phyloP scores from a whole-genome alignment of 1,284 basidiomycete species.

The Cystobasidiaceae sp. region DNA sequence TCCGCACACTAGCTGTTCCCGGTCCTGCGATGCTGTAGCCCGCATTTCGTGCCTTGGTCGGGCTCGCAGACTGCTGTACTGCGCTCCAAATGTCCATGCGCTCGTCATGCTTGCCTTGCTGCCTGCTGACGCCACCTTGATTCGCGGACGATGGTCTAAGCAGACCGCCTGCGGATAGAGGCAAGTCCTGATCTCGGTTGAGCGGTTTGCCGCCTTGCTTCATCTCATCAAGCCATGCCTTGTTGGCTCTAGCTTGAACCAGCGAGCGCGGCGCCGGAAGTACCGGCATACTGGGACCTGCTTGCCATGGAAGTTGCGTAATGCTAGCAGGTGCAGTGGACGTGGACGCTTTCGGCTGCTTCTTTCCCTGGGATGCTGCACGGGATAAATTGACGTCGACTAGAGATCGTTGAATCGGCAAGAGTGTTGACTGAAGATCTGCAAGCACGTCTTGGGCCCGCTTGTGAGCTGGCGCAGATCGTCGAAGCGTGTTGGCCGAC shows the following conservation, averaged over 20 bases:
- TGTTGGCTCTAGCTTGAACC: slow-evolving; percentile 10
- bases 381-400: slow-evolving; percentile 11
- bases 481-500: slow-evolving; percentile 7
- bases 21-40: not conserved
- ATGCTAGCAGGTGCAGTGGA: slow-evolving; percentile 13
- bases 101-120: slow-evolving; percentile 20
- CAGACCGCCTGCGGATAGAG: slow-evolving; percentile 19
- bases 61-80: slow-evolving; percentile 3
- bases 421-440: slow-evolving; percentile 15
- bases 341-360: not conserved
- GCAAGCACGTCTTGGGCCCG: slow-evolving; percentile 16
- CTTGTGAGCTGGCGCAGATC: slow-evolving; percentile 2
- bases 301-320: slow-evolving; percentile 21
- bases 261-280: slow-evolving; percentile 21
- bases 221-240: not conserved
- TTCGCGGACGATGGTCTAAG: not conserved
- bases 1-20: not conserved
- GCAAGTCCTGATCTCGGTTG: not conserved
- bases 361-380: not conserved
- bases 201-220: slow-evolving; percentile 9
- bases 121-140: slow-evolving; percentile 5
- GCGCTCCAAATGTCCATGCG: slow-evolving; percentile 14
- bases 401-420: slow-evolving; percentile 18
- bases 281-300: not conserved
- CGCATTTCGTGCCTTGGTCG: not conserved